phyloP scores from a whole-genome alignment of 179 eudicot species.

The Corrigiola litoralis region DNA sequence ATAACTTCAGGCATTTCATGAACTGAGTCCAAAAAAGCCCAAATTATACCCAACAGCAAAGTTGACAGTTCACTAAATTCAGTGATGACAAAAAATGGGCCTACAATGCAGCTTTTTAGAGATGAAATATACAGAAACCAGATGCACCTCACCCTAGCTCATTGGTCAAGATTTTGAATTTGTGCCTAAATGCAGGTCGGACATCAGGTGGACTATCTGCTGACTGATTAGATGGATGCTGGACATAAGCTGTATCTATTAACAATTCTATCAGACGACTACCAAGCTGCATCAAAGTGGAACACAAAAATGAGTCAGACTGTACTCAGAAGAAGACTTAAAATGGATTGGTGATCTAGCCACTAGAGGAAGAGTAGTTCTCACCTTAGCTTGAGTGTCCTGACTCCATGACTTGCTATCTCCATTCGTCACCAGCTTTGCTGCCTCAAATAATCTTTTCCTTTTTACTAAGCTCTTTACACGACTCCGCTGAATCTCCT shows the following conservation, averaged over 20 bases:
- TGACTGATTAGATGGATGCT: constrained; percentile 52
- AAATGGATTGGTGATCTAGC: not conserved
- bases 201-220: constrained; percentile 78
- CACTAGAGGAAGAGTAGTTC: constrained; percentile 3
- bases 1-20: not conserved
- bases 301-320: constrained; percentile 1
- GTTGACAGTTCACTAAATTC: too few species aligned
- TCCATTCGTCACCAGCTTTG: constrained; percentile 62
- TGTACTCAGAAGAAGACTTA: not conserved
- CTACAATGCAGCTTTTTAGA: constrained; percentile 6
- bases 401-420: constrained; percentile 70
- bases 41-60: not conserved
- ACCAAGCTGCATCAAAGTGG: constrained; percentile 64
- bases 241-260: constrained; percentile 75
- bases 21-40: not conserved
- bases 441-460: constrained; percentile 52
- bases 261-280: constrained; percentile 77
- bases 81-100: not conserved
- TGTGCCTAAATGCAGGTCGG: constrained; percentile 81
- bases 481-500: constrained; percentile 56
- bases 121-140: constrained; percentile 11
- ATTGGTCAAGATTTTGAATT: constrained; percentile 46
- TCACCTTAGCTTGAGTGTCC: constrained; percentile 83
- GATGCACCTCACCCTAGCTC: constrained; percentile 54
- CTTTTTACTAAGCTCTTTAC: constrained; percentile 64